These are phyloP conservation scores for Avicennia marina DNA, from an alignment of 257 asterid genomes.

Conservation along the genomic window DNA sequence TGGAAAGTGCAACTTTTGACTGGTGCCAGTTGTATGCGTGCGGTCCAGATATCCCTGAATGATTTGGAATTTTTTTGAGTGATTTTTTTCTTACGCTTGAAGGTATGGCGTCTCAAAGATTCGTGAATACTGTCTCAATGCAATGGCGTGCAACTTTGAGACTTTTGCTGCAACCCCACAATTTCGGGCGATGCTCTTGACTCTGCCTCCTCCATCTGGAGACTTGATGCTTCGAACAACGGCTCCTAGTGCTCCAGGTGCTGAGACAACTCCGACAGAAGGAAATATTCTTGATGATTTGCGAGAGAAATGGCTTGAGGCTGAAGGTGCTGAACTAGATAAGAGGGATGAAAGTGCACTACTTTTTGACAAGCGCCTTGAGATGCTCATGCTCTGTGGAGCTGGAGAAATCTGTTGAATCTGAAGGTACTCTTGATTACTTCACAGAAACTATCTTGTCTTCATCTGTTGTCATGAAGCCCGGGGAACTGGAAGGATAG, in stretches of 20 bases:
- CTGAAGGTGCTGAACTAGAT: constrained; percentile 80
- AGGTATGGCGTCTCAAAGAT: constrained; percentile 87
- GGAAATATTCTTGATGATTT: constrained; percentile 78
- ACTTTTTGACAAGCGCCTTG: constrained; percentile 78
- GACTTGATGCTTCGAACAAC: constrained; percentile 79
- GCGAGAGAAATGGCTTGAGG: constrained; percentile 92
- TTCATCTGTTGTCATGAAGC: not conserved
- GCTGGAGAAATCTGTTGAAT: constrained; percentile 40
- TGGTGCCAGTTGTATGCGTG: no score
- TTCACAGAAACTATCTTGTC: not conserved
- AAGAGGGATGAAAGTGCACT: constrained; percentile 72
- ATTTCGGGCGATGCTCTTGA: constrained; percentile 84
- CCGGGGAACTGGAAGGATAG: not conserved
- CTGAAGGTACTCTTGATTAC: constrained; percentile 11
- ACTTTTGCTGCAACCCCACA: constrained; percentile 68
- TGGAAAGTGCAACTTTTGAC: no score
- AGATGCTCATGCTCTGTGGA: constrained; percentile 78
- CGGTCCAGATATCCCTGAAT: no score
- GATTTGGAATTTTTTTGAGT: no score
- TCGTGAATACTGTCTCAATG: constrained; percentile 77
- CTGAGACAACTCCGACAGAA: constrained; percentile 45
- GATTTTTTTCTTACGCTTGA: constrained; percentile 15
- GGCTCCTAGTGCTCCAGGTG: constrained; percentile 93
- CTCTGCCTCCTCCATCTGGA: constrained; percentile 93
- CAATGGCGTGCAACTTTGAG: constrained; percentile 81